Base-by-base conservation (phyloP, 352 stramenopile genomes). In the Achlya hypogyna region DNA sequence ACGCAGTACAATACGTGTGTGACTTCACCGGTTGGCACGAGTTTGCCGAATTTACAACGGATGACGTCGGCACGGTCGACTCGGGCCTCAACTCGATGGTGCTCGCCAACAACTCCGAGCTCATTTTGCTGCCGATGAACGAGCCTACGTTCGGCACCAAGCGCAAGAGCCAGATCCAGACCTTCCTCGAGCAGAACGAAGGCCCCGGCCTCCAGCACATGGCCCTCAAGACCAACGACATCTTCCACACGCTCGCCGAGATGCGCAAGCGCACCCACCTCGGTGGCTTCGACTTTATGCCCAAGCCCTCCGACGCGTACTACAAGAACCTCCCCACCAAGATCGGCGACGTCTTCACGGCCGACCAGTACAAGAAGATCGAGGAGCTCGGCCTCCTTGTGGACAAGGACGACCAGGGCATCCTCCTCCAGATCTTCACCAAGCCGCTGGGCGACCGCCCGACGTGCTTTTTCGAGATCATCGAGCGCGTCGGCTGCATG, bases 181-280 rank as follows among this genome's bases (percentile, higher is more conserved):
- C 93, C 8, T 98, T 96, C 73, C 65, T 98, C 9, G 90, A 97
- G 78, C 90, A 98, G 74, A 98, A 98, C 73, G 87, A 96, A 35
- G 96, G 96, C 28, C 63, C 90, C 4, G 96, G 96, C 31, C 76
- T 98, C 42, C 96, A 98, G 81, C 94, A 98, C 81, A 92, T 99
- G 74, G 95, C 95, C n/a, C 80, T 98, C 54, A 98, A 98, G 74
- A 98, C 93, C 1, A 74, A 95, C 73, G 93, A 99, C 75, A 98
- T 99, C 67, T 98, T 99, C 74, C 71, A 84, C 25, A 98, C 95
- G 16, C 75, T 98, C 60, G n/a, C 52, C 22, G 84, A 90, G 64
- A 93, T 93, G 82, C 80, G 78, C 54, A 82, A 87, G 74, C 74
- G 84, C 56, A 89, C 79, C 56, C 70, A 79, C 62, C 35, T 87